Base-by-base conservation (phyloP, 140 eudicot genomes). In the Oenanthe javanica region DNA sequence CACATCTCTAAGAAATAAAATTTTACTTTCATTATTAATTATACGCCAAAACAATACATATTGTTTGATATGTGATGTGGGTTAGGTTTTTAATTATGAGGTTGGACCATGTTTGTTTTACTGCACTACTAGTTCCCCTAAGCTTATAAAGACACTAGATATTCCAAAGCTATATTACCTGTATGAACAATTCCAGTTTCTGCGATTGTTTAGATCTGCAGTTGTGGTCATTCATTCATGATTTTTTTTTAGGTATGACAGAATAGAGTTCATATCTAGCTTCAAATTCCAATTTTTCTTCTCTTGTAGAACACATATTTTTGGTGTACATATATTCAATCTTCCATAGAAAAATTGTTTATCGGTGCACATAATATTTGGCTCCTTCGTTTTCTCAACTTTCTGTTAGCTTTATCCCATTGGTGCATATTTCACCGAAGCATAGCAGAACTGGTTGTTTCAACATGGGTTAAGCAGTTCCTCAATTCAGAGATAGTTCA, bases 361-460 rank as follows among this genome's bases (percentile, higher is more conserved):
- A 42, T 21, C 79, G 48, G 11, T 79, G 52, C 46, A 77, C 77
- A 42, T 72, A 31, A 50, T 57, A 63, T 81, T 36, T 1, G 73
- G 75, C 54, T 43, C 77, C 55, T 47, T 79, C 79, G 89, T 52
- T 91, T 54, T 46, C 90, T 91, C 91, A 79, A 86, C 91, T 63
- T 76, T 42, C n/a, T 55, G 14, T 78, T 80, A 93, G 98, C 96
- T 38, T 78, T 94, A 81, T 94, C 98, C 9, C 96, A 92, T 83
- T 94, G 97, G 98, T 94, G 97, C 87, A 92, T 94, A 83, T 94
- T 89, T 82, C 98, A 94, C 90, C 98, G 89, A 79, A 83, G 87
- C 86, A 89, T 91, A 86, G 97, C 98, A 71, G 91, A 94, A 77
- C 81, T 80, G 81, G 92, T 91, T 81, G 97, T 92, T 78, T 79